Conservation (phyloP, 1,139 yeast genomes). For the Eremothecium sinecaudum region DNA sequence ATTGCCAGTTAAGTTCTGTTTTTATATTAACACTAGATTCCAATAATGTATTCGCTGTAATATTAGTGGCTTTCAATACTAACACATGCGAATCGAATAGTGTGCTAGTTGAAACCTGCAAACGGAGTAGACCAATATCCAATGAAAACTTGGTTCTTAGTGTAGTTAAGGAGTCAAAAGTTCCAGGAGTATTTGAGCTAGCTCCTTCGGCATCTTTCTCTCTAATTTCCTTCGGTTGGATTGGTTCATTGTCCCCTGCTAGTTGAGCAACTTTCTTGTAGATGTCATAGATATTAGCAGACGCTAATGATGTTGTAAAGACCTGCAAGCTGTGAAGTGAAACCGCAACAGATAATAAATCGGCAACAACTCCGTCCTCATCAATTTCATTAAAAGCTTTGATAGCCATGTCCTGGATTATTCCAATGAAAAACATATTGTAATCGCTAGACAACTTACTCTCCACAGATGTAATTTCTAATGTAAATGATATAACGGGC, state of each 20-base stretch:
- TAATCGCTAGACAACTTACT: slow-evolving; percentile 68
- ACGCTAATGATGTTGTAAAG: slow-evolving; percentile 73
- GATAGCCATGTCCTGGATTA: slow-evolving; percentile 41
- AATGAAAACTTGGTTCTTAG: slow-evolving; percentile 55
- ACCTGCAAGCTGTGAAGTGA: slow-evolving; percentile 49
- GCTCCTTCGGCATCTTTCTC: slow-evolving; percentile 14
- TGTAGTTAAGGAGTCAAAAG: slow-evolving; percentile 22
- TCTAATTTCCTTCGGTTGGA: slow-evolving; percentile 20
- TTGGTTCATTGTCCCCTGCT: slow-evolving; percentile 68
- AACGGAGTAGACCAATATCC: slow-evolving; percentile 42
- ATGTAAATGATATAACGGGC: slow-evolving; percentile 59
- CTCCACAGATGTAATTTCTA: slow-evolving; percentile 48
- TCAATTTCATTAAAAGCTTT: slow-evolving; percentile 64
- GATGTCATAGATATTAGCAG: slow-evolving; percentile 73
- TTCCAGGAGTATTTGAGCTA: slow-evolving; percentile 16
- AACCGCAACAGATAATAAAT: slow-evolving; percentile 51
- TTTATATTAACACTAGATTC: slow-evolving; percentile 39
- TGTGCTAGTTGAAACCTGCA: slow-evolving; percentile 71
- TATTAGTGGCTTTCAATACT: slow-evolving; percentile 49
- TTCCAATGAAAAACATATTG: slow-evolving; percentile 67
- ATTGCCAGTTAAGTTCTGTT: slow-evolving; percentile 39
- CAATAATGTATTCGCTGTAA: slow-evolving; percentile 50
- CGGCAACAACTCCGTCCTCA: slow-evolving; percentile 38
- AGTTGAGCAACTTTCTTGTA: slow-evolving; percentile 62
- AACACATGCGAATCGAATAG: slow-evolving; percentile 67